Evolutionary conservation across 2,329 filamentous ascomycete genomes (phyloP).

Genomic region (Botrytis sinoallii): DNA sequence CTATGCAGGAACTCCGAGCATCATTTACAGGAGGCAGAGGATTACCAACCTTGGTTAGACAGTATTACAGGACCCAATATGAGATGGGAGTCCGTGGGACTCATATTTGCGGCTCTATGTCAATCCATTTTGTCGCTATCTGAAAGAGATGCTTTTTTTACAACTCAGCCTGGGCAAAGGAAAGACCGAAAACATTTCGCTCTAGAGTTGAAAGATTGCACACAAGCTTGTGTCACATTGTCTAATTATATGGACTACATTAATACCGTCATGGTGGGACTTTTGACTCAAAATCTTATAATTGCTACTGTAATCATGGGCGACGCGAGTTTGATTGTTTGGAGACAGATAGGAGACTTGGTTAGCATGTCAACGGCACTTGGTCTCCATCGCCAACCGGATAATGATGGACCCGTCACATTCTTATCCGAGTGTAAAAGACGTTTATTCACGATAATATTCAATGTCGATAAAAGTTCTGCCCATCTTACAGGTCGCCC

Average conservation of each 20-base stretch:
- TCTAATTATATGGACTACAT: conserved; percentile 38
- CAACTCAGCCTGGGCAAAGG: conserved; percentile 30
- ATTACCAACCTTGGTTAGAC: conserved; percentile 34
- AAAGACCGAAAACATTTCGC: conserved; percentile 31
- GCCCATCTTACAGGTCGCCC: conserved; percentile 54
- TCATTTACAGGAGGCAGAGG: conserved; percentile 31
- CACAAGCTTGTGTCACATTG: conserved; percentile 40
- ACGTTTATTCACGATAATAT: conserved; percentile 40
- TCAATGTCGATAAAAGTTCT: conserved; percentile 48
- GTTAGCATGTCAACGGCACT: conserved; percentile 37
- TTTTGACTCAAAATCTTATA: conserved; percentile 39
- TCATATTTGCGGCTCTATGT: conserved; percentile 30
- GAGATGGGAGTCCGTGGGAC: conserved; percentile 37
- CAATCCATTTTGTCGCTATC: conserved; percentile 26
- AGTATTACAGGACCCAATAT: conserved; percentile 33
- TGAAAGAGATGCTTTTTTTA: conserved; percentile 31
- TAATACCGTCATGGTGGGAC: conserved; percentile 42
- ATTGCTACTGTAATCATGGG: conserved; percentile 42
- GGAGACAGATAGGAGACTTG: conserved; percentile 41
- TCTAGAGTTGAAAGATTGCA: conserved; percentile 36
- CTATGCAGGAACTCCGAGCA: conserved; percentile 35
- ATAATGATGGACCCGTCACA: conserved; percentile 26
- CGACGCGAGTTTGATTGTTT: conserved; percentile 42
- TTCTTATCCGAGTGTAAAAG: conserved; percentile 41
- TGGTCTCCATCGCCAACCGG: conserved; percentile 33